Conservation (phyloP, 768 basidiomycete genomes). For the Galerina marginata region DNA sequence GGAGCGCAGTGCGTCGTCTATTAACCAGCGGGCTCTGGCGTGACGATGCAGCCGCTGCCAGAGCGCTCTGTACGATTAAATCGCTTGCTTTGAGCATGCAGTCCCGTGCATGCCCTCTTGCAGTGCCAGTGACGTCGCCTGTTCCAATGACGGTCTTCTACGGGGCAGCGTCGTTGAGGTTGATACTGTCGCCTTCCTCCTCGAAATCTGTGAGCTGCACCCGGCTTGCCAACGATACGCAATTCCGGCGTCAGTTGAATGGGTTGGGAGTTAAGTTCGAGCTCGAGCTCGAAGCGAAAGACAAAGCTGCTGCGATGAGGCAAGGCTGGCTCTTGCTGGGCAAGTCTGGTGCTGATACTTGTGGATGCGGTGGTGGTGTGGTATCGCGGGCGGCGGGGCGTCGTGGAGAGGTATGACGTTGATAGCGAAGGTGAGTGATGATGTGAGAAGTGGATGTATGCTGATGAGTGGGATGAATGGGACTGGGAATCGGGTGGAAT, state of each 20-base stretch:
- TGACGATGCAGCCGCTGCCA: slow-evolving; percentile 65
- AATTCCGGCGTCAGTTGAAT: slow-evolving; percentile 28
- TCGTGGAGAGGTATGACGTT: slow-evolving; percentile 19
- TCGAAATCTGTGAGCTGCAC: slow-evolving; percentile 30
- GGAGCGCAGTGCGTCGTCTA: slow-evolving; percentile 46
- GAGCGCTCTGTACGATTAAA: slow-evolving; percentile 58
- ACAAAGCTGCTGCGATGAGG: slow-evolving; percentile 6
- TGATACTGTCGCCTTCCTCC: slow-evolving; percentile 28
- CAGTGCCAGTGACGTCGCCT: slow-evolving; percentile 16
- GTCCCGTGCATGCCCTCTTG: slow-evolving; percentile 26
- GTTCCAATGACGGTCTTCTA: background rate
- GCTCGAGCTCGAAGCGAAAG: slow-evolving; percentile 12
- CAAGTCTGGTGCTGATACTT: slow-evolving; percentile 37
- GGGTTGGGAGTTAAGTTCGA: slow-evolving; percentile 32
- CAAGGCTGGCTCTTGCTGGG: slow-evolving; percentile 41
- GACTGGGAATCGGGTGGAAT: slow-evolving; percentile 31
- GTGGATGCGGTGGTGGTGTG: slow-evolving; percentile 18
- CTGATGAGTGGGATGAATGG: slow-evolving; percentile 15
- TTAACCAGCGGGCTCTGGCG: slow-evolving; percentile 51
- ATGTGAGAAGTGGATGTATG: slow-evolving; percentile 19
- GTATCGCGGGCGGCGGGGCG: slow-evolving; percentile 19
- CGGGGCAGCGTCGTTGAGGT: background rate
- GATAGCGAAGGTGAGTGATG: slow-evolving; percentile 25
- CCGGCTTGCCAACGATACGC: slow-evolving; percentile 33
- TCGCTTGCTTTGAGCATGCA: slow-evolving; percentile 27